Conservation (phyloP, 2,329 filamentous ascomycete genomes). For the Alternaria burnsii region DNA sequence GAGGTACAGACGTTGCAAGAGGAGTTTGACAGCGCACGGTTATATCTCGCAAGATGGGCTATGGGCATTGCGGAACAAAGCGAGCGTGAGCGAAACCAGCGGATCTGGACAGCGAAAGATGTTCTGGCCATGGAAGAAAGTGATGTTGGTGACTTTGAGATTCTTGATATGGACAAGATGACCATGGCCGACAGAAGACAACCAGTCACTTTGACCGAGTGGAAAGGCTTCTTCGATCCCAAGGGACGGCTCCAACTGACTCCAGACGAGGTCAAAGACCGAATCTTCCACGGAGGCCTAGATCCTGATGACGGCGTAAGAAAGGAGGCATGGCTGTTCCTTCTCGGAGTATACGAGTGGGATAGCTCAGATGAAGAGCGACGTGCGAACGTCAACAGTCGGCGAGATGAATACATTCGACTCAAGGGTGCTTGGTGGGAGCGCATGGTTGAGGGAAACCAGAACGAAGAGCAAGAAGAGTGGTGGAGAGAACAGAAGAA, state of each 20-base stretch:
- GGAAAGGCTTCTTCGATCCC: constrained; percentile 87
- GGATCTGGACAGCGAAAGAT: constrained; percentile 93
- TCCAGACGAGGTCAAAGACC: constrained; percentile 91
- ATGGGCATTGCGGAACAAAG: constrained; percentile 99
- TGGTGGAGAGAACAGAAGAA: constrained; percentile 97
- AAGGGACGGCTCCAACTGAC: constrained; percentile 82
- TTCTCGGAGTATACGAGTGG: constrained; percentile 93
- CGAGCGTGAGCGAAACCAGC: constrained; percentile 82
- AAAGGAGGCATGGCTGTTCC: constrained; percentile 95
- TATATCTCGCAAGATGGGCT: constrained; percentile 95
- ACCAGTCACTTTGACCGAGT: constrained; percentile 81
- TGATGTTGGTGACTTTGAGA: constrained; percentile 93
- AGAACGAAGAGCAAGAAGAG: constrained; percentile 82
- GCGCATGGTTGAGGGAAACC: constrained; percentile 81
- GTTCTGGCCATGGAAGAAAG: constrained; percentile 94
- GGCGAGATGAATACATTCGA: constrained; percentile 91
- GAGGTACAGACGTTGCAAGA: constrained; percentile 96
- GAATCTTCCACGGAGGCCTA: constrained; percentile 94
- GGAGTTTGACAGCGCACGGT: constrained; percentile 93
- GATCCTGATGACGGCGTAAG: constrained; percentile 88
- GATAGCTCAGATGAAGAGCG: constrained; percentile 87
- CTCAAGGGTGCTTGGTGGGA: constrained; percentile 98
- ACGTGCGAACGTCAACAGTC: constrained; percentile 80
- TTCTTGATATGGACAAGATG: constrained; percentile 81
- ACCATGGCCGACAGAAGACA: constrained; percentile 80